Evolutionary conservation across 345 rosid genomes (phyloP).

Genomic region (Ceriops tagal): DNA sequence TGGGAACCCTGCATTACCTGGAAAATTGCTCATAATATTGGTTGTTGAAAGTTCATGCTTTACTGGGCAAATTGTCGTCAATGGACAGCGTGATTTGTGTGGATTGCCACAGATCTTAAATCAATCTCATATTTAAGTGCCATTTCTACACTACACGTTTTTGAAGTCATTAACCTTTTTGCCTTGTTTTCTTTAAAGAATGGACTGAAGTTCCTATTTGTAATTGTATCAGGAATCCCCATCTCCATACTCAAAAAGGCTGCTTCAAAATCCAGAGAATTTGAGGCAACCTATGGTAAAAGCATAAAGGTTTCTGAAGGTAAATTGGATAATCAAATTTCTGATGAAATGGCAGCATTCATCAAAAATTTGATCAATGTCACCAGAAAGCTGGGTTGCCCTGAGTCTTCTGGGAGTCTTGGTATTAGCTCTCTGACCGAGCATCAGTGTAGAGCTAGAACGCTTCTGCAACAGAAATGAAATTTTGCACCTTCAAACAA

Average conservation of each 20-base stretch:
- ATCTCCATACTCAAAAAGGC: constrained; percentile 61
- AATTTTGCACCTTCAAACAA: not conserved
- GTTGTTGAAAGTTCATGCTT: too few relatives aligned
- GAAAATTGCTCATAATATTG: too few relatives aligned
- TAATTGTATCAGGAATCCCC: constrained; percentile 63
- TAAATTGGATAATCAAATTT: constrained; percentile 6
- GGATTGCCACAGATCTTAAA: too few relatives aligned
- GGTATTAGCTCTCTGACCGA: constrained; percentile 25
- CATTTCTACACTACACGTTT: not conserved
- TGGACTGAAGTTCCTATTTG: constrained; percentile 8
- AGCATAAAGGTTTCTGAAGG: constrained; percentile 21
- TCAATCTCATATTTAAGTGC: not conserved
- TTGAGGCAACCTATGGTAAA: constrained; percentile 58
- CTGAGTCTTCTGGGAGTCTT: constrained; percentile 16
- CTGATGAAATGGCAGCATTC: constrained; percentile 25
- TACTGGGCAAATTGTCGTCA: too few relatives aligned
- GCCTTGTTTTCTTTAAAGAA: not conserved
- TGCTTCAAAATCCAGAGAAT: constrained; percentile 60
- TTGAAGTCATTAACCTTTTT: not conserved
- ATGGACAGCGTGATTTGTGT: too few relatives aligned
- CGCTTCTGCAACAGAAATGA: constrained; percentile 37
- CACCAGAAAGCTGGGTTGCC: constrained; percentile 9
- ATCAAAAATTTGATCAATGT: constrained; percentile 39
- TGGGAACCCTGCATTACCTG: too few relatives aligned
- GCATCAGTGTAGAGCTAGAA: constrained; percentile 50